These are phyloP conservation scores for Lachnellula hyalina DNA, from an alignment of 2,329 filamentous ascomycete species.

Conservation along the genomic window DNA sequence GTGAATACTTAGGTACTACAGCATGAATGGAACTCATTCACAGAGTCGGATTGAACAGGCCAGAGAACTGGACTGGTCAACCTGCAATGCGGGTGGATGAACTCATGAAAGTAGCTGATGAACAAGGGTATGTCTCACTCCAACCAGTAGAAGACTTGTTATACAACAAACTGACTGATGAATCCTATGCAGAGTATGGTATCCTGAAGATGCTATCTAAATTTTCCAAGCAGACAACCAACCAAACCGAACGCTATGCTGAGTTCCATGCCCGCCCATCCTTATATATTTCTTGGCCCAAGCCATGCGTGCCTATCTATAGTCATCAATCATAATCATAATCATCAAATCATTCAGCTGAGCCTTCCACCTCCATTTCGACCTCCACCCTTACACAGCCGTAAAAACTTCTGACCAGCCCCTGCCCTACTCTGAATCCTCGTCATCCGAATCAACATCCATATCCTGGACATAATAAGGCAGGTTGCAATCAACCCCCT, in stretches of 20 bases:
- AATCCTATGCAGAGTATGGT: neutral
- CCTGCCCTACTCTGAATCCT: slow-evolving; percentile 6
- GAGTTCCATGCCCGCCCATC: slow-evolving; percentile 10
- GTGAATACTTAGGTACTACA: too few species aligned
- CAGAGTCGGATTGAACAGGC: too few species aligned
- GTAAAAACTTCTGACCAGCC: slow-evolving; percentile 4
- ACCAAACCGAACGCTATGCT: slow-evolving; percentile 13
- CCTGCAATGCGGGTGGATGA: too few species aligned
- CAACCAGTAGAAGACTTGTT: too few species aligned
- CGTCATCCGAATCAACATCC: slow-evolving; percentile 26
- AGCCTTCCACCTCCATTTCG: neutral
- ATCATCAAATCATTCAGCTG: slow-evolving; percentile 9
- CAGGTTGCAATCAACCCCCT: slow-evolving; percentile 20
- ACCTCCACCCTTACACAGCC: neutral
- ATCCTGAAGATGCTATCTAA: neutral
- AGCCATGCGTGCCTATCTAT: slow-evolving; percentile 1
- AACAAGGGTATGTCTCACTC: too few species aligned
- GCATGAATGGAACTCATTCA: too few species aligned
- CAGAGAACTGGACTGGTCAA: too few species aligned
- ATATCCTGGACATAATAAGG: slow-evolving; percentile 29
- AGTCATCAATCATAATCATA: slow-evolving; percentile 8
- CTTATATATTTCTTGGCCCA: slow-evolving; percentile 14
- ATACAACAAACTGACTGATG: neutral
- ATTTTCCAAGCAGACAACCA: neutral
- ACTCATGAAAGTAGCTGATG: too few species aligned